These are phyloP conservation scores for Ilyonectria sp. DNA, from an alignment of 2,329 filamentous ascomycete species.

Conservation along the genomic window DNA sequence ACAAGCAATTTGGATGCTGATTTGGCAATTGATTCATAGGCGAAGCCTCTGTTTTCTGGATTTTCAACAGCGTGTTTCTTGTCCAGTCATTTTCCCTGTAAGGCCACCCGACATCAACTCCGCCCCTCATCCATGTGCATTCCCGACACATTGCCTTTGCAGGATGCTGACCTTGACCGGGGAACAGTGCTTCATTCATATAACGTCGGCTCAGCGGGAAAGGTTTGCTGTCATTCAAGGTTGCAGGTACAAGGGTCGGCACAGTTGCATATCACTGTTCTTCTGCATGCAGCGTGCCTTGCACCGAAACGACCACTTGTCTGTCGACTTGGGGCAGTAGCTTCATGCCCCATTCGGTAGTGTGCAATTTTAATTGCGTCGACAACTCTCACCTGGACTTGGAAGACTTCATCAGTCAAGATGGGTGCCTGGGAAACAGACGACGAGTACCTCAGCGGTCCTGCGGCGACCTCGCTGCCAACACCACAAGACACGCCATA, in stretches of 20 bases:
- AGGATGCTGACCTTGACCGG: conserved; percentile 26
- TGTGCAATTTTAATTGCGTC: conserved; percentile 1
- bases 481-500: conserved; percentile 82
- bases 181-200: conserved; percentile 27
- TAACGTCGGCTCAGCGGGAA: conserved; percentile 20
- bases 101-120: conserved; percentile 2
- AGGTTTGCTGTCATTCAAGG: conserved; percentile 22
- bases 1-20: background rate
- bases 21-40: conserved; percentile 9
- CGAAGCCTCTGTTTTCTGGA: conserved; percentile 6
- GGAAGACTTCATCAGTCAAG: conserved; percentile 34
- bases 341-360: conserved; percentile 19
- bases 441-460: conserved; percentile 69
- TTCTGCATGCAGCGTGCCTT: background rate
- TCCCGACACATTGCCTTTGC: conserved; percentile 25
- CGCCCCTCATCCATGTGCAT: background rate
- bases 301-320: background rate
- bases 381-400: background rate
- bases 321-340: background rate
- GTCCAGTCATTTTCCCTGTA: conserved; percentile 9
- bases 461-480: conserved; percentile 73
- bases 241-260: conserved; percentile 39
- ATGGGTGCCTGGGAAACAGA: conserved; percentile 76
- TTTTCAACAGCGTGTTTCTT: background rate
- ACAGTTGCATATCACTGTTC: conserved; percentile 17